Percentiles rank a stretch among this genome's conserved stretches.
Evolutionary conservation across 257 asterid species (phyloP).

Genomic region (Solanum habrochaites): DNA sequence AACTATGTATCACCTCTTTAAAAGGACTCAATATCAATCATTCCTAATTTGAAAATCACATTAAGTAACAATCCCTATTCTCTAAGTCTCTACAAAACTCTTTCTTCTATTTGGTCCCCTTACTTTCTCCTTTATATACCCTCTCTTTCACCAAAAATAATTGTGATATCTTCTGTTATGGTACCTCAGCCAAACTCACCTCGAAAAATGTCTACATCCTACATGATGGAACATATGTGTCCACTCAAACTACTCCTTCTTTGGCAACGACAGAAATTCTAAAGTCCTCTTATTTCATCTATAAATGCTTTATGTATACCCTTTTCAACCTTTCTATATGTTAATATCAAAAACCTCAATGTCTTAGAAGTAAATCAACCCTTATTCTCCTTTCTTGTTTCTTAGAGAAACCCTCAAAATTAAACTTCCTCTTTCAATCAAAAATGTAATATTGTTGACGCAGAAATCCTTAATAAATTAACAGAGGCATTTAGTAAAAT

Average conservation of each 20-base stretch:
- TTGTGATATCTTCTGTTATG: not conserved
- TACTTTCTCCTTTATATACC: not conserved
- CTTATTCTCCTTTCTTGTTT: too few species aligned
- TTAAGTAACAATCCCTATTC: not conserved
- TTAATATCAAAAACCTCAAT: not conserved
- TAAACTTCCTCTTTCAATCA: not conserved
- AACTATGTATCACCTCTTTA: too few species aligned
- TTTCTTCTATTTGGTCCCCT: not conserved
- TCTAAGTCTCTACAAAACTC: not conserved
- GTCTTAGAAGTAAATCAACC: too few species aligned
- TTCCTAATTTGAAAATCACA: not conserved
- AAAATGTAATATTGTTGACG: too few species aligned
- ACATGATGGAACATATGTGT: not conserved
- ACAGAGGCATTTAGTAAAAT: too few species aligned
- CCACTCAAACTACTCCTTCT: not conserved
- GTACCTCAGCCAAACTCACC: not conserved
- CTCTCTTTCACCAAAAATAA: not conserved
- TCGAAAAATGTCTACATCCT: not conserved
- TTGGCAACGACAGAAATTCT: not conserved
- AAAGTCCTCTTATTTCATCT: too few species aligned
- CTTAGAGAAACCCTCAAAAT: not conserved
- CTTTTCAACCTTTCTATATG: not conserved
- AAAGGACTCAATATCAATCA: not conserved
- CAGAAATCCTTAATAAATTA: not conserved
- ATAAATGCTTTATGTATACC: not conserved